Evolutionary conservation across 2,329 filamentous ascomycete genomes (phyloP), one percentile per base, ranked within the genome.

Genomic region (Karstenula rhodostoma): DNA sequence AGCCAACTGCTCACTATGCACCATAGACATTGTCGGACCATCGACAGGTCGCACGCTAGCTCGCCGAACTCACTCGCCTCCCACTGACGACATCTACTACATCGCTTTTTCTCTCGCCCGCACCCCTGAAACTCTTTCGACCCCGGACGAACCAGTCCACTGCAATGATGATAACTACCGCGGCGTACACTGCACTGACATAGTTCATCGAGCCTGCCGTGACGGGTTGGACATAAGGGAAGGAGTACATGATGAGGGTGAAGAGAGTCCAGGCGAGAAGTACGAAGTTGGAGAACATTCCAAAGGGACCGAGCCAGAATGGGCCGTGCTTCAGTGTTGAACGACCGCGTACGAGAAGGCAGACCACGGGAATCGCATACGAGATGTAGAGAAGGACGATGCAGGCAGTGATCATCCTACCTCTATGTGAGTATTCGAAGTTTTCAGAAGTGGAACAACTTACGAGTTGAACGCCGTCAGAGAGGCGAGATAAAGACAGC

Each of bases 251-350:
- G 53, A 85, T 64, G 51, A 85, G 74, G 0, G 83, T 83, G 63
- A 85, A 83, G 29, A 79, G 40, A 0, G 82, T 84, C 82, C 83
- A 85, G 15, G 67, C 44, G 15, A 84, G 70, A 0, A 83, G 73
- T 7, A 84, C 73, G 19, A 78, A 68, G 62, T 84, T 84, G 15
- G 78, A 70, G 47, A 79, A 66, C 23, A 79, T 59, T 1, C 82
- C 52, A 29, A 55, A 27, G 7, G 52, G 42, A 35, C 52, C 56
- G 44, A 56, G 54, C 44, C 54, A 56, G 22, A 84, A 85, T 0
- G 82, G 81, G 0, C 82, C 82, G 3, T 61, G 71, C 19, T 62
- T 58, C 67, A 84, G 79, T 55, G 77, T 81, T 40, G 80, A 67
- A 51, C 83, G 80, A 23, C 83, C 82, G 25, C 74, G 74, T 52